These are phyloP conservation scores for Rhynchospora tenuis DNA, from an alignment of 176 grass and related monocot genomes.

Conservation along the genomic window DNA sequence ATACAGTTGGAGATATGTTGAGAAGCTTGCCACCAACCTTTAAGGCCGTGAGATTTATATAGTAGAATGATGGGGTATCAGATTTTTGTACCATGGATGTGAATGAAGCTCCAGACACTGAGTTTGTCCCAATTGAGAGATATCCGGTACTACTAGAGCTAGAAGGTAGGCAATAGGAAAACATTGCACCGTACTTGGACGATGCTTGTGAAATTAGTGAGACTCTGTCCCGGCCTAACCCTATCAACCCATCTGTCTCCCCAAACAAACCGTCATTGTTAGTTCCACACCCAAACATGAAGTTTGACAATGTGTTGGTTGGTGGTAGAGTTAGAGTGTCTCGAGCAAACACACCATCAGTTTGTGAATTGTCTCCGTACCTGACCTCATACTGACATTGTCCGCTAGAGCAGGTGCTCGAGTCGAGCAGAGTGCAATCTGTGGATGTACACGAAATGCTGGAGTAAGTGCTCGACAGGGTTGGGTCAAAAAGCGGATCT, in stretches of 20 bases:
- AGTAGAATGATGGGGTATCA: slow-evolving; percentile 57
- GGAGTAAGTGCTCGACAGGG: slow-evolving; percentile 43
- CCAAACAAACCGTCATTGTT: slow-evolving; percentile 49
- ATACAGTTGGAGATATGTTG: slow-evolving; percentile 13
- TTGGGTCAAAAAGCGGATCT: slow-evolving; percentile 74
- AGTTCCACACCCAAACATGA: slow-evolving; percentile 73
- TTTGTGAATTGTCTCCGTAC: slow-evolving; percentile 63
- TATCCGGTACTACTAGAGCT: slow-evolving; percentile 34
- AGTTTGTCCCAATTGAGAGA: slow-evolving; percentile 35
- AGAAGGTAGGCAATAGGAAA: slow-evolving; percentile 89
- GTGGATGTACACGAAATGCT: slow-evolving; percentile 26
- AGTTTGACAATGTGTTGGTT: slow-evolving; percentile 24
- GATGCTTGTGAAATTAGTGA: slow-evolving; percentile 64
- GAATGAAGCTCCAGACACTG: slow-evolving; percentile 34
- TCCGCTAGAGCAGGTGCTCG: slow-evolving; percentile 12
- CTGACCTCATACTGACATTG: slow-evolving; percentile 52
- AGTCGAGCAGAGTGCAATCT: slow-evolving; percentile 43
- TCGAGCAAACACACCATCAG: slow-evolving; percentile 46
- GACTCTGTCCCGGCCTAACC: slow-evolving; percentile 49
- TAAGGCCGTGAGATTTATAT: slow-evolving; percentile 41
- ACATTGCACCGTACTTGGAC: slow-evolving; percentile 40
- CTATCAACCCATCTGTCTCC: slow-evolving; percentile 46
- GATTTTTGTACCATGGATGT: slow-evolving; percentile 35
- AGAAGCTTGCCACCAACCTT: slow-evolving; percentile 41
- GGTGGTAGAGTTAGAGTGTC: slow-evolving; percentile 51